Percentiles rank a stretch among this genome's conserved stretches.
Evolutionary conservation across 139 green algal genomes (phyloP).

Genomic region (Chlamydomonas incerta): DNA sequence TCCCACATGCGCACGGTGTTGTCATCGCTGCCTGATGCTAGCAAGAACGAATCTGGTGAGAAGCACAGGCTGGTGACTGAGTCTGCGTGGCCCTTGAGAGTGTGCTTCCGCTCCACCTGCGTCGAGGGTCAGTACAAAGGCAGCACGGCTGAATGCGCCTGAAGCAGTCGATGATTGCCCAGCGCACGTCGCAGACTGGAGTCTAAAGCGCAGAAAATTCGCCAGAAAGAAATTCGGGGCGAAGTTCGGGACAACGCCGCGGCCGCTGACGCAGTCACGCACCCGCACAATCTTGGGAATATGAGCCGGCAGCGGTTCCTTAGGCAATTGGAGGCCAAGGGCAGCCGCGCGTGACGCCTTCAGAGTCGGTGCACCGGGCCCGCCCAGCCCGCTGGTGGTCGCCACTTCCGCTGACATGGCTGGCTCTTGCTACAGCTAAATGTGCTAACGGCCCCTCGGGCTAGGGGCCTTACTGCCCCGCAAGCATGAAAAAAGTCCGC

Average conservation of each 20-base stretch:
- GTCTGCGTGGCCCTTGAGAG: slow-evolving; percentile 57
- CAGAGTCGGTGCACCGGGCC: too few relatives aligned
- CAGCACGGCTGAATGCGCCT: background rate
- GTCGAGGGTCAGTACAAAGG: background rate
- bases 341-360: slow-evolving; percentile 12
- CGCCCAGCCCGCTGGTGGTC: background rate
- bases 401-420: background rate
- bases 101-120: slow-evolving; percentile 53
- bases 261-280: background rate
- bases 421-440: too few relatives aligned
- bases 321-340: slow-evolving; percentile 24
- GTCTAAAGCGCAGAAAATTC: too few relatives aligned
- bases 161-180: too few relatives aligned
- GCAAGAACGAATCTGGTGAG: slow-evolving; percentile 48
- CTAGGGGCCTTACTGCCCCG: too few relatives aligned
- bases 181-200: too few relatives aligned
- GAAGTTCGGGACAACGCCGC: too few relatives aligned
- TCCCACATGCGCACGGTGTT: slow-evolving; percentile 63
- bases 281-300: slow-evolving; percentile 45
- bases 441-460: too few relatives aligned
- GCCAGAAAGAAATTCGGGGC: too few relatives aligned
- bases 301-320: slow-evolving; percentile 25
- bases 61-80: slow-evolving; percentile 47
- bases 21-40: slow-evolving; percentile 56
- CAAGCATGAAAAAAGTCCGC: too few relatives aligned